Conservation (phyloP, 2,329 filamentous ascomycete genomes). For the Ascosphaera acerosa region DNA sequence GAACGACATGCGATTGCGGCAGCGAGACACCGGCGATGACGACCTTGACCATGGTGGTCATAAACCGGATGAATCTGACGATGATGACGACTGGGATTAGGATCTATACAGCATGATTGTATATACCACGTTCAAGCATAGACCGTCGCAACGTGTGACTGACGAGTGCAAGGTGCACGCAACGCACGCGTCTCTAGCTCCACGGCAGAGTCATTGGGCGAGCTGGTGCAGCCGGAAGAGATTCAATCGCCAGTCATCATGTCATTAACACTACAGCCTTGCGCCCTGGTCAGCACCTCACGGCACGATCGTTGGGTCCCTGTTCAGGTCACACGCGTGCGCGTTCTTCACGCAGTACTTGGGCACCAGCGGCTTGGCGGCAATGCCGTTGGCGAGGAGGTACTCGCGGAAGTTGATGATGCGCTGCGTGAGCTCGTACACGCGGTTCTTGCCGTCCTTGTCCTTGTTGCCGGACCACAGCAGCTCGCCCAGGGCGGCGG, state of each 20-base stretch:
- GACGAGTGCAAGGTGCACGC: too few species aligned
- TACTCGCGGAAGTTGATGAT: constrained; percentile 36
- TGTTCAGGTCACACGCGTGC: constrained; percentile 30
- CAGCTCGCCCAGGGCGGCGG: constrained; percentile 29
- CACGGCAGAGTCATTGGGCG: too few species aligned
- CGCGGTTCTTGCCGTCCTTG: constrained; percentile 24
- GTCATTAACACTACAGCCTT: too few species aligned
- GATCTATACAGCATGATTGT: not conserved
- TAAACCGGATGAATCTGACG: constrained; percentile 21
- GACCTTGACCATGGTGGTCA: constrained; percentile 16
- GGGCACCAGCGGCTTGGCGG: constrained; percentile 26
- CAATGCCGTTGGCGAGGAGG: constrained; percentile 27
- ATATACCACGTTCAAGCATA: not conserved
- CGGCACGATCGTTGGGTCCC: constrained; percentile 24
- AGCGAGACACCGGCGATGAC: constrained; percentile 24
- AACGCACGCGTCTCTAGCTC: not conserved
- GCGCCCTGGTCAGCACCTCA: too few species aligned
- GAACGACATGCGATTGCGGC: constrained; percentile 50
- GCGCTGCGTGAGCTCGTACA: constrained; percentile 27
- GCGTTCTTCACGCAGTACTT: constrained; percentile 34
- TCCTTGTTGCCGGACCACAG: constrained; percentile 31
- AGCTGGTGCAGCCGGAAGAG: too few species aligned
- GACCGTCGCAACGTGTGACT: not conserved
- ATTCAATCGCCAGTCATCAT: too few species aligned
- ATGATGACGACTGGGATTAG: constrained; percentile 34